Evolutionary conservation across 2,329 filamentous ascomycete species (phyloP), one percentile per base, ranked within the genome.

Genomic region (Pseudocercospora fijiensis): DNA sequence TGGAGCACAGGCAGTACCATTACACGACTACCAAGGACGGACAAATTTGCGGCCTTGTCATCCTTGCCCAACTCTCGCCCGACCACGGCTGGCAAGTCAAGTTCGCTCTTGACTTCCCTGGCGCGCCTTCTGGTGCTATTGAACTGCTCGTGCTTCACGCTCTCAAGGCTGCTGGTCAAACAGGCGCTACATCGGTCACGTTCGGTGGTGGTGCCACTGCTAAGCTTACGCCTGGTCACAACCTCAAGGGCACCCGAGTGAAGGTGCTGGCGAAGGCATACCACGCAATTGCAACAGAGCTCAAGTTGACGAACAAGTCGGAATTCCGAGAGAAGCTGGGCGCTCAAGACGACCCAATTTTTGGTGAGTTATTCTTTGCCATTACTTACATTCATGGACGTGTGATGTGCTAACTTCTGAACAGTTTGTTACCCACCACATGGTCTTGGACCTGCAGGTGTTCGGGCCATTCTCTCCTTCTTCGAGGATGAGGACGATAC

Each of bases 281-380:
- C 79, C 87, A 90, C 70, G 86, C 90, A 3, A 80, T 96, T 55
- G 89, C 91, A 47, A 90, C 90, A 72, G 91, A 93, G 75, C 86
- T 96, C 70, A 89, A 90, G 70, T 83, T 96, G 68, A 89, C 88
- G 52, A 87, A 90, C 74, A 96, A 96, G 85, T 89, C 86, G 60
- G 92, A 93, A 76, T 97, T 97, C 81, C 84, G 93, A 65, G 89
- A 91, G 80, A 97, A 97, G 83, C 86, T 97, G 76, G 93, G 93
- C 59, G 90, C 90, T 4, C 81, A 86, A 63, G 91, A 93, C 65
- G 92, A 96, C 73, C 87, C 90, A 55, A 87, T 94, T 27, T 97
- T 91, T 78, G 70, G 74, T 76, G 67, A 71, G 73, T 70, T 47
- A 13, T 33, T 11, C 56, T 16, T n/a, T n/a, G n/a, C n/a, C n/a